These are phyloP conservation scores for Leptographium wingfieldii DNA, from an alignment of 2,329 filamentous ascomycete genomes.

Conservation along the genomic window DNA sequence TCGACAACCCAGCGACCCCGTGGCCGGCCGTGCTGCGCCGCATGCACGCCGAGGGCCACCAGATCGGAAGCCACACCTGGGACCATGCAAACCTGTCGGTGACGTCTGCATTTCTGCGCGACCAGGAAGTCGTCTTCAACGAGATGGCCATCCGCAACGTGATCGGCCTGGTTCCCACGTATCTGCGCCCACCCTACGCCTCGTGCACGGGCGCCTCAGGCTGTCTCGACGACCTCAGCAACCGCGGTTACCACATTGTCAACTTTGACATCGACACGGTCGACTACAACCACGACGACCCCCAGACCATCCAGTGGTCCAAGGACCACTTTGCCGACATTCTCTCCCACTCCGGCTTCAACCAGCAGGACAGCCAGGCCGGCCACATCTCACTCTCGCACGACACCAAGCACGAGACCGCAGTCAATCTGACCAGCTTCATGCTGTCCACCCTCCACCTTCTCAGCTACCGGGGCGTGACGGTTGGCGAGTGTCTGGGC, in stretches of 20 bases:
- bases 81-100: conserved; percentile 24
- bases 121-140: conserved; percentile 28
- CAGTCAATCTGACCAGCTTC: conserved; percentile 31
- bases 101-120: conserved; percentile 19
- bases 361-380: conserved; percentile 9
- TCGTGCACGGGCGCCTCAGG: conserved; percentile 24
- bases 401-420: conserved; percentile 33
- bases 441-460: conserved; percentile 27
- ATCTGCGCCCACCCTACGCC: conserved; percentile 26
- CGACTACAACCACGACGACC: conserved; percentile 20
- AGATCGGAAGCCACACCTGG: conserved; percentile 35
- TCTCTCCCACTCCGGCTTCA: conserved; percentile 12
- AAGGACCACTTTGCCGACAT: conserved; percentile 19
- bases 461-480: conserved; percentile 33
- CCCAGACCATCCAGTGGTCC: conserved; percentile 20
- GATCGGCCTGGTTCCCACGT: conserved; percentile 32
- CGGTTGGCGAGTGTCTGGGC: conserved; percentile 42
- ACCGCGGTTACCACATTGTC: conserved; percentile 23
- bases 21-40: conserved; percentile 32
- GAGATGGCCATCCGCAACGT: conserved; percentile 31
- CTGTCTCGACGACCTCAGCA: conserved; percentile 18
- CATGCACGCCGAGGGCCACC: conserved; percentile 31
- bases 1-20: conserved; percentile 33
- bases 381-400: conserved; percentile 38
- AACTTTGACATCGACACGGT: conserved; percentile 25